Percentiles rank a stretch among this genome's conserved stretches.
These are phyloP conservation scores for Gilbertella persicaria DNA, from an alignment of 371 early-diverging fungal genomes.

Conservation along the genomic window DNA sequence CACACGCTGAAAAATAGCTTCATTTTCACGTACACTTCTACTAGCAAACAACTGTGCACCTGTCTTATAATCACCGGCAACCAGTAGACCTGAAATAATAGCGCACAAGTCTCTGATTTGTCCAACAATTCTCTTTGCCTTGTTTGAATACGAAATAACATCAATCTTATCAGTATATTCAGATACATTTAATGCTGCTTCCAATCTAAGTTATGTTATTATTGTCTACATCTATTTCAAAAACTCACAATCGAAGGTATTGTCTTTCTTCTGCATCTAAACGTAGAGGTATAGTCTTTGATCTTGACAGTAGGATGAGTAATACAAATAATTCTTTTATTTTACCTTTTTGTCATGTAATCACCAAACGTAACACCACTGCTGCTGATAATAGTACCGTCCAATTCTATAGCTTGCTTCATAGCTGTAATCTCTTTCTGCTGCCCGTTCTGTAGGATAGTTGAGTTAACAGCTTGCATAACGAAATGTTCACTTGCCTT, in stretches of 20 bases:
- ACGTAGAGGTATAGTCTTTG: slow-evolving; percentile 92
- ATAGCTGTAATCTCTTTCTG: slow-evolving; percentile 12
- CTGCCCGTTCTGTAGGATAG: not conserved
- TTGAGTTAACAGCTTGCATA: no score
- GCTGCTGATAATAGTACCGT: slow-evolving; percentile 48
- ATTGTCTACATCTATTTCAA: no score
- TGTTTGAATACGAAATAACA: slow-evolving; percentile 81
- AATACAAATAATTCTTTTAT: not conserved
- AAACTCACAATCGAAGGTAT: slow-evolving; percentile 70
- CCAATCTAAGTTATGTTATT: no score
- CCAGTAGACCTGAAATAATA: slow-evolving; percentile 88
- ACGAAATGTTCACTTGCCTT: no score
- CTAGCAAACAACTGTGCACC: slow-evolving; percentile 88
- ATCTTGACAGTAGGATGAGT: slow-evolving; percentile 28
- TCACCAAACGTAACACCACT: slow-evolving; percentile 62
- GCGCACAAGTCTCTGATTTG: slow-evolving; percentile 95
- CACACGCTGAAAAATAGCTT: slow-evolving; percentile 80
- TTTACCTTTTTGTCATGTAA: slow-evolving; percentile 70
- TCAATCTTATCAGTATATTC: slow-evolving; percentile 90
- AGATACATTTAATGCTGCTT: slow-evolving; percentile 90
- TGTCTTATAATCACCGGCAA: slow-evolving; percentile 76
- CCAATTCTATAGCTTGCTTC: slow-evolving; percentile 40
- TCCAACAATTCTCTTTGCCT: slow-evolving; percentile 84
- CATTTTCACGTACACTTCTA: slow-evolving; percentile 79
- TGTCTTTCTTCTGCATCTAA: slow-evolving; percentile 87